Conservation (phyloP, 306 rosid genomes). For the Luffa acutangula region DNA sequence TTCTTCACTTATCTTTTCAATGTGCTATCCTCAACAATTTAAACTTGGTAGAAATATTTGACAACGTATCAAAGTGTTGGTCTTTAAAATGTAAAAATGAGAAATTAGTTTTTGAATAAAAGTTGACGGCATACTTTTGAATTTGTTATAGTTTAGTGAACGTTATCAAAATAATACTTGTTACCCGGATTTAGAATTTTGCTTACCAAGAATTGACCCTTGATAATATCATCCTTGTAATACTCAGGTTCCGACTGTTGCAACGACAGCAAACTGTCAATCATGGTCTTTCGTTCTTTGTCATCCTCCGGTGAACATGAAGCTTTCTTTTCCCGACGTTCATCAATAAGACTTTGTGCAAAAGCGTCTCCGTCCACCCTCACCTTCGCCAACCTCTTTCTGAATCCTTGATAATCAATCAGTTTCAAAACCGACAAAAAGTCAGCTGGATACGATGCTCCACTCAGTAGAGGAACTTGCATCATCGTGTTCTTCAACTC, state of each 20-base stretch:
- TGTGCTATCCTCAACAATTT: too few species aligned
- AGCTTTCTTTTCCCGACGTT: neutral
- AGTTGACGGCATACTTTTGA: too few species aligned
- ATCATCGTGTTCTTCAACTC: constrained; percentile 4
- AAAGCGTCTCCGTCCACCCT: constrained; percentile 9
- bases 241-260: constrained; percentile 20
- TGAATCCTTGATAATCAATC: neutral
- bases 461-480: neutral
- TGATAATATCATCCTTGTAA: constrained; percentile 19
- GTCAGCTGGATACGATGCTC: neutral
- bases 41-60: too few species aligned
- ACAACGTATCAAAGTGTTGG: too few species aligned
- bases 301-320: neutral
- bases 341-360: constrained; percentile 18
- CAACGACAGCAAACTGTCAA: constrained; percentile 21
- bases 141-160: too few species aligned
- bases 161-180: too few species aligned
- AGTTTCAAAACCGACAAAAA: constrained; percentile 6
- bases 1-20: too few species aligned
- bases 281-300: neutral
- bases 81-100: too few species aligned
- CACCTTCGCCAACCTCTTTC: constrained; percentile 15
- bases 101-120: too few species aligned
- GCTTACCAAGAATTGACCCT: constrained; percentile 23
- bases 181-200: neutral